Evolutionary conservation across 805 yeast species (phyloP).

Genomic region (Zygosaccharomyces pseudorouxii): DNA sequence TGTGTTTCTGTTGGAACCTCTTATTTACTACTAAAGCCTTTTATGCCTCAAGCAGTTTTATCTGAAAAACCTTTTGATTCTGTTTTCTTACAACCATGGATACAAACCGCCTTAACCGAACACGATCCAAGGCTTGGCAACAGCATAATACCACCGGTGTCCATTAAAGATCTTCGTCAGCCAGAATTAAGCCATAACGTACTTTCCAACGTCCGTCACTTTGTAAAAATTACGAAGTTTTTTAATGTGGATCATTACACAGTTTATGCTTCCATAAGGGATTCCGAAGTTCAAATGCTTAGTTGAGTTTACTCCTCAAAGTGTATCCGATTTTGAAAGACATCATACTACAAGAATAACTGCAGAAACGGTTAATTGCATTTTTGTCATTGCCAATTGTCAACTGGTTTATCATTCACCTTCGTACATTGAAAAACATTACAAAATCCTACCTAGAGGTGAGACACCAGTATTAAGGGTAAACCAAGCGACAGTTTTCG

Average conservation of each 20-base stretch:
- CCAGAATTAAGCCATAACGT: constrained; percentile 12
- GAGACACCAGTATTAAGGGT: constrained; percentile 19
- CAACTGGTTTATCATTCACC: constrained; percentile 5
- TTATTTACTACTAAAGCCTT: background rate
- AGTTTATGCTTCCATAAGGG: constrained; percentile 29
- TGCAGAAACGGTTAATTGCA: constrained; percentile 21
- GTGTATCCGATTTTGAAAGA: constrained; percentile 30
- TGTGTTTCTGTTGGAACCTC: too few species aligned
- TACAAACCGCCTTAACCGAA: constrained; percentile 10
- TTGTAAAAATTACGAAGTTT: constrained; percentile 25
- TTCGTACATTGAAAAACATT: constrained; percentile 4
- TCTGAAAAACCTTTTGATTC: constrained; percentile 17
- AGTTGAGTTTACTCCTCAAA: constrained; percentile 32
- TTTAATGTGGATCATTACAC: constrained; percentile 19
- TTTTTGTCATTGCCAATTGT: constrained; percentile 29
- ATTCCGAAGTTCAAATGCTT: constrained; percentile 25
- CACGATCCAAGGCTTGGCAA: constrained; percentile 6
- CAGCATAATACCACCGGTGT: constrained; percentile 14
- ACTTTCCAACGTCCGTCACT: constrained; percentile 16
- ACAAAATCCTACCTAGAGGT: background rate
- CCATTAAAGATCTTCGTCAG: constrained; percentile 7
- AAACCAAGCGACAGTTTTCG: constrained; percentile 25
- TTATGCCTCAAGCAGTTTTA: background rate
- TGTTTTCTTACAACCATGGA: constrained; percentile 26
- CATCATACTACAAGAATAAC: constrained; percentile 24